Evolutionary conservation across 495 filamentous ascomycete species (phyloP).

Genomic region (Mytilinidion resinicola): DNA sequence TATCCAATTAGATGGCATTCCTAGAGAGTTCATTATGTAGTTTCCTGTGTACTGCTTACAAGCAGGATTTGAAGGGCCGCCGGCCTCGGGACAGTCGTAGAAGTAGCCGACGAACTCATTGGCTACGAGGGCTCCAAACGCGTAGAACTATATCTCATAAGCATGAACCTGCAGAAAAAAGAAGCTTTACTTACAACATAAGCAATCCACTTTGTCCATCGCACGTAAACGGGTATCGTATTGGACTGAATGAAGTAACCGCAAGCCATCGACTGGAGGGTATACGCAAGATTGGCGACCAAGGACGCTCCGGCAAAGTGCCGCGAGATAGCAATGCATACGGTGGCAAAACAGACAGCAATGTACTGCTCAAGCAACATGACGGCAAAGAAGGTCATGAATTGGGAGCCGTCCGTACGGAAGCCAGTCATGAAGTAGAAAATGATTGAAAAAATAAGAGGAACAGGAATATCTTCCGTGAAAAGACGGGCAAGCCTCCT

Average conservation of each 20-base stretch:
- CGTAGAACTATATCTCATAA: conserved; percentile 49
- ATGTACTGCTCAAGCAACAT: conserved; percentile 59
- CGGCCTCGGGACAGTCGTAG: conserved; percentile 60
- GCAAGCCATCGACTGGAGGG: conserved; percentile 61
- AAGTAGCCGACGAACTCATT: conserved; percentile 65
- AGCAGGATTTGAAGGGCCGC: conserved; percentile 48
- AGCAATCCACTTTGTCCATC: conserved; percentile 62
- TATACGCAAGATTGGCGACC: conserved; percentile 63
- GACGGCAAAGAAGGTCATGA: conserved; percentile 62
- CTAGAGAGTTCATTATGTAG: conserved; percentile 60
- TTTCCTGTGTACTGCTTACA: conserved; percentile 61
- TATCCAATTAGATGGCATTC: conserved; percentile 57
- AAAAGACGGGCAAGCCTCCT: conserved; percentile 57
- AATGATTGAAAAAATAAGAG: conserved; percentile 58
- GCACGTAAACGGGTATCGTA: conserved; percentile 64
- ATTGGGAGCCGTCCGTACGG: conserved; percentile 50
- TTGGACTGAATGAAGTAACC: conserved; percentile 67
- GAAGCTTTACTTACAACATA: conserved; percentile 40
- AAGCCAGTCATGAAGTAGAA: conserved; percentile 75
- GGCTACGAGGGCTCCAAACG: conserved; percentile 56
- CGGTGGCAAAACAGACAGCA: conserved; percentile 25
- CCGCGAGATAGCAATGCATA: conserved; percentile 52
- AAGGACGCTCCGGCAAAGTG: conserved; percentile 54
- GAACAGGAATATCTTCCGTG: conserved; percentile 63
- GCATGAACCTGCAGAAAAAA: neutral